These are phyloP conservation scores for Aspergillus puulaauensis DNA, from an alignment of 2,329 filamentous ascomycete genomes.

Conservation along the genomic window DNA sequence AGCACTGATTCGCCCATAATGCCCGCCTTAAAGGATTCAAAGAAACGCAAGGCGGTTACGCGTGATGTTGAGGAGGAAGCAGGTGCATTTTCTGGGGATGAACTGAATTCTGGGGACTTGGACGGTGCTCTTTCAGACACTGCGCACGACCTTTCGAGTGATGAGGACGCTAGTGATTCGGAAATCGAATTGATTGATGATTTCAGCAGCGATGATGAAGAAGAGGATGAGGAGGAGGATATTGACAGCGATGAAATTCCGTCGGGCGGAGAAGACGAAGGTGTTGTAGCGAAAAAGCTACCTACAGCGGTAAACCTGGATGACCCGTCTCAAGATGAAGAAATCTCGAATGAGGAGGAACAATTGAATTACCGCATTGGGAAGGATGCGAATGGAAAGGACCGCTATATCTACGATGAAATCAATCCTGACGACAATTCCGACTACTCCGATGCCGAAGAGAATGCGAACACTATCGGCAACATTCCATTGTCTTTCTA, in stretches of 20 bases:
- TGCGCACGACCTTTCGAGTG: constrained; percentile 39
- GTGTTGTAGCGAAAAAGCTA: constrained; percentile 37
- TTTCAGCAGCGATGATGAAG: constrained; percentile 50
- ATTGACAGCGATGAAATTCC: constrained; percentile 53
- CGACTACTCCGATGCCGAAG: constrained; percentile 83
- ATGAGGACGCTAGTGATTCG: constrained; percentile 41
- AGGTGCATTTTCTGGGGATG: constrained; percentile 59
- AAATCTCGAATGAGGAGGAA: constrained; percentile 33
- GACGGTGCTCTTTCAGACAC: constrained; percentile 45
- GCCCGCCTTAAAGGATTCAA: constrained; percentile 41
- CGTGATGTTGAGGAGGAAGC: constrained; percentile 51
- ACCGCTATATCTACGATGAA: constrained; percentile 88
- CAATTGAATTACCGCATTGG: constrained; percentile 60
- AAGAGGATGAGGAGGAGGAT: constrained; percentile 50
- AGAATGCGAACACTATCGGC: constrained; percentile 85
- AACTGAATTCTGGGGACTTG: constrained; percentile 50
- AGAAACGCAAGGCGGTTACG: constrained; percentile 66
- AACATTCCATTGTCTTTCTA: constrained; percentile 94
- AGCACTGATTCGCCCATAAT: constrained; percentile 23
- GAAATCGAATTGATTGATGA: constrained; percentile 58
- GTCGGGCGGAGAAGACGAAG: constrained; percentile 43
- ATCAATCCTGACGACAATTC: constrained; percentile 95
- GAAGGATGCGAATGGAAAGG: constrained; percentile 85
- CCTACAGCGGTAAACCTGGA: constrained; percentile 20
- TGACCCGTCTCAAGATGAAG: constrained; percentile 9